Base-by-base conservation (phyloP, 2,329 filamentous ascomycete genomes). In the Zopfia rhizophila region DNA sequence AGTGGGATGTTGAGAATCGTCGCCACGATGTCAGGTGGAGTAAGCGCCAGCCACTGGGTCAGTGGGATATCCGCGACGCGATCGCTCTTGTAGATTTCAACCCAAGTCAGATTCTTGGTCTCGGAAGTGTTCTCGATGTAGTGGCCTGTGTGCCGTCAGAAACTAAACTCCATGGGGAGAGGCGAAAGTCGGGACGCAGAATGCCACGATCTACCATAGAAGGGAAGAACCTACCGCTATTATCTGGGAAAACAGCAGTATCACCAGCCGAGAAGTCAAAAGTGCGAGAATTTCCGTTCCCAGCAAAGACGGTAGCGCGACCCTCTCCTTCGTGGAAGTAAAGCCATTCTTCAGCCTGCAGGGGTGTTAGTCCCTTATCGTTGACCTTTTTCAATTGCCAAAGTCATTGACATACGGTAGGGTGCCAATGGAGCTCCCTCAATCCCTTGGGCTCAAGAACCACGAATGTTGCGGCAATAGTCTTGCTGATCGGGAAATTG, bases 11-110 rank as follows among this genome's bases (percentile, higher is more conserved):
- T 85, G 11, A 87, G 72, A 2, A 79, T 78, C 65, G 82, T 77
- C 0, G 83, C 81, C 12, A 87, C 84, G 38, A 87, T 78, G 35
- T 84, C 80, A 0, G 81, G 73, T 0, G 86, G 86, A 0, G 86
- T 88, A 38, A 88, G 71, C 1, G 85, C 86, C 27, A 90, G 74
- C 86, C 86, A 90, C 65, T 89, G 86, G 0, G 82, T 84, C 30
- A 89, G 66, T 0, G 82, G 79, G 51, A 89, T 85, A 60, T 89
- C 86, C 1, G 81, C 82, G 1, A 89, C 84, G 2, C 81, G 78
- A 51, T 88, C 84, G 29, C 80, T 82, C 72, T 86, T 87, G 75
- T 87, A 89, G 13, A 89, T 80, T 64, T 89, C 86, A 21, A 89
- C 81, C 81, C 83, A 88, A 4, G 85, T 76, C 3, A 89, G 74